Evolutionary conservation across 345 rosid species (phyloP).

Genomic region (Eucalyptus fibrosa): DNA sequence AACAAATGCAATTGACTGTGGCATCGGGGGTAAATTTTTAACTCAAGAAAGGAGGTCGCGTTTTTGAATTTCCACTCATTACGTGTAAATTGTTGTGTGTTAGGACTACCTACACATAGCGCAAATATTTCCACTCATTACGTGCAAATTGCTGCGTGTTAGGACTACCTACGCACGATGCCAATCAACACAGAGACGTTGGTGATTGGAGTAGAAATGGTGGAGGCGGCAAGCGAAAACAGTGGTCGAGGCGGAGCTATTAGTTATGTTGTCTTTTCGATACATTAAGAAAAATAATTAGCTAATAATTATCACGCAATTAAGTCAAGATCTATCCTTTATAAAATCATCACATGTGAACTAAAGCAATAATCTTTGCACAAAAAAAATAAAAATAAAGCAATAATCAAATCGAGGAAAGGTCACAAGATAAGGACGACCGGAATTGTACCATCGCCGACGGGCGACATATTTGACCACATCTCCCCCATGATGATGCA

Average conservation of each 20-base stretch:
- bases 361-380: neutral
- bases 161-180: fast-evolving
- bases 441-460: too few relatives aligned
- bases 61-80: neutral
- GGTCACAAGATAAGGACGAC: neutral
- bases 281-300: neutral
- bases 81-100: fast-evolving
- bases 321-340: neutral
- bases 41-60: neutral
- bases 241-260: neutral
- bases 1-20: neutral
- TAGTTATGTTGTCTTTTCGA: fast-evolving
- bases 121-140: too few relatives aligned
- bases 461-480: neutral
- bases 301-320: neutral
- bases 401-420: neutral
- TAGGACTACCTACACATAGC: fast-evolving
- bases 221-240: neutral
- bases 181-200: neutral
- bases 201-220: neutral
- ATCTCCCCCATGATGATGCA: neutral
- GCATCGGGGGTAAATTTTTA: neutral
- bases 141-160: too few relatives aligned
- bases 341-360: neutral
- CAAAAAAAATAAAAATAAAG: too few relatives aligned